Base-by-base conservation (phyloP, 768 basidiomycete species). In the Plicaturopsis crispa region DNA sequence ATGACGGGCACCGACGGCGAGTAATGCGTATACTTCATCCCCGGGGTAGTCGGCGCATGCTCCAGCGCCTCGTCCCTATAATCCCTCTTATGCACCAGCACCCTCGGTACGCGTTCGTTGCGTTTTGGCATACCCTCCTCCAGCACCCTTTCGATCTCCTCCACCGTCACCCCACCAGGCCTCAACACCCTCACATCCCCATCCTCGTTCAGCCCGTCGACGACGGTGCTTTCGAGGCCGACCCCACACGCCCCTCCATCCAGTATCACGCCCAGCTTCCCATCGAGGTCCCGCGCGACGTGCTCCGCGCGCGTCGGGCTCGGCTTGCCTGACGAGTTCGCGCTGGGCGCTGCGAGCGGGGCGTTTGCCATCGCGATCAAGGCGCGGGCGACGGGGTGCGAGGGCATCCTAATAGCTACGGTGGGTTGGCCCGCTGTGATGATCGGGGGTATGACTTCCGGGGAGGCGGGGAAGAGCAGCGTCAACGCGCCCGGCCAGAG, bases 11-110 rank as follows among this genome's bases (percentile, higher is more conserved):
- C 80, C 1, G 81, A 66, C 2, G 96, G 96, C 17, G 93, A 85
- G 57, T 99, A 99, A 62, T 99, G 96, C 36, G 84, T 77, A 58
- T 99, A 99, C 62, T 99, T 99, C 93, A 97, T 96, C 22, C 96
- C 96, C 2, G 96, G 96, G 0, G 96, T 98, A 6, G 90, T 91
- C 6, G 96, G 96, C 0, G 80, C 74, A 26, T 68, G 66, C 55
- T 90, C 87, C 41, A 85, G 65, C n/a, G 57, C 59, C 26, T 74
- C 66, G 50, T 86, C 85, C 22, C 62, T 48, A 52, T 80, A 93
- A 56, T 94, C 88, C 10, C 87, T 75, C 37, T 73, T 69, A 54
- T 90, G 84, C 10, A 91, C 87, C 38, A 91, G 66, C 20, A 90
- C 82, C 12, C 60, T 63, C 2, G 81, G 80, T n/a, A 65, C 52